A percentile compares a stretch with the other conserved stretches of the same genome.
Conservation (phyloP, 192 early-diverging fungal genomes). For the Rhizophagus prolifer region DNA sequence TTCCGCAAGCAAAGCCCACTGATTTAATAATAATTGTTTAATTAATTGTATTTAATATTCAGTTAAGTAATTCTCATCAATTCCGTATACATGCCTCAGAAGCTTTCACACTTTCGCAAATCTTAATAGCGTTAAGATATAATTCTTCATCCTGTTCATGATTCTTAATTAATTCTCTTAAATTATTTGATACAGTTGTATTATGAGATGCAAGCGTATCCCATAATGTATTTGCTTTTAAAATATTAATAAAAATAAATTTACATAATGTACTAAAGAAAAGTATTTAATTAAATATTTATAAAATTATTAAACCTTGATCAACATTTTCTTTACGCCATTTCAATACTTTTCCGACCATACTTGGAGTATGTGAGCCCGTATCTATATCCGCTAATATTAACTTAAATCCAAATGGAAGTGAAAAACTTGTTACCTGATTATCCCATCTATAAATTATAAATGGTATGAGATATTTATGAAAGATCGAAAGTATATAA, state of each 20-base stretch:
- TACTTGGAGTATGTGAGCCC: slow-evolving; percentile 90
- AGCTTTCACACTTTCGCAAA: slow-evolving; percentile 40
- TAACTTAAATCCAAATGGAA: slow-evolving; percentile 75
- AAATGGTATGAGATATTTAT: too few species aligned
- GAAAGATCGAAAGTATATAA: too few species aligned
- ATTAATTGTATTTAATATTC: background rate
- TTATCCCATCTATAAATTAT: slow-evolving; percentile 63
- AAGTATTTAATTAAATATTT: background rate
- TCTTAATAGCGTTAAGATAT: slow-evolving; percentile 52
- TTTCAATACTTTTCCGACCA: slow-evolving; percentile 81
- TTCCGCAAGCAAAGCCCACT: background rate
- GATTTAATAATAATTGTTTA: background rate
- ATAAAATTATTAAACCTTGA: slow-evolving; percentile 42
- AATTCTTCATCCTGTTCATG: slow-evolving; percentile 31
- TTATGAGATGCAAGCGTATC: slow-evolving; percentile 60
- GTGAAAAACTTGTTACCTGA: slow-evolving; percentile 53
- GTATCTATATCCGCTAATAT: slow-evolving; percentile 91
- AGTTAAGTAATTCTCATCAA: background rate
- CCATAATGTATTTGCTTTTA: slow-evolving; percentile 62
- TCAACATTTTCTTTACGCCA: slow-evolving; percentile 77
- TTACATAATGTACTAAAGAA: background rate
- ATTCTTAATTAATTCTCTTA: slow-evolving; percentile 46
- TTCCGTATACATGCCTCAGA: slow-evolving; percentile 40
- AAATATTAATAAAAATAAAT: background rate
- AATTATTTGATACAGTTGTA: slow-evolving; percentile 50